A percentile compares a stretch with the other conserved stretches of the same genome.
Conservation (phyloP, 257 asterid species). For the Solanum ossicruentum region DNA sequence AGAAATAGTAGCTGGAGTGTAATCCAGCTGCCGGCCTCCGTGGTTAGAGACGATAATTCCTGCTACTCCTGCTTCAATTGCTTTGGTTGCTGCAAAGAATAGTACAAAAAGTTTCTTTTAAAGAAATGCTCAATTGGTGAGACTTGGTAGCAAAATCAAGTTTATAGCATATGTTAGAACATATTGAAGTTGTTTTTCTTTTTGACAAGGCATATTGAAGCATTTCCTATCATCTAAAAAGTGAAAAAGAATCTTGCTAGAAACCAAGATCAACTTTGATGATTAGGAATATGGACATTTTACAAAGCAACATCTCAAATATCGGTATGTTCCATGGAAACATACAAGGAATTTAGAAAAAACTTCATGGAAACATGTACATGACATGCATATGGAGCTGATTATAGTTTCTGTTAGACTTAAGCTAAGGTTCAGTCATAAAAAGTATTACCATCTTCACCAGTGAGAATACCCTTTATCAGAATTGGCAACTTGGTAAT, state of each 20-base stretch:
- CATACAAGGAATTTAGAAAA: background rate
- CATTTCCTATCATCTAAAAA: background rate
- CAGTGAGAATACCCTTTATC: conserved; percentile 46
- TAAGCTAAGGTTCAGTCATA: background rate
- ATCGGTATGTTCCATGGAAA: background rate
- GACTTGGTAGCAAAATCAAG: background rate
- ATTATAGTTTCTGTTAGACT: background rate
- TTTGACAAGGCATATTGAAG: background rate
- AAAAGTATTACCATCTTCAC: background rate
- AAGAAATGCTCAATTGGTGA: background rate
- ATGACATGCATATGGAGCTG: background rate
- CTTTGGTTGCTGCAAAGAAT: conserved; percentile 31
- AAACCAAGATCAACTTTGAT: background rate
- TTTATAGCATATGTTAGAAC: background rate
- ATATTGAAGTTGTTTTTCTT: no score
- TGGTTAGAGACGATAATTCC: conserved; percentile 57
- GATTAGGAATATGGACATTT: background rate
- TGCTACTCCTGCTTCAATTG: conserved; percentile 49
- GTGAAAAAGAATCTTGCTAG: background rate
- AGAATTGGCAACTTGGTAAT: conserved; percentile 49
- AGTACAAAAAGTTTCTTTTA: background rate
- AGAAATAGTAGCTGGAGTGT: conserved; percentile 43
- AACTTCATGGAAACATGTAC: background rate
- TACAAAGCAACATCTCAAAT: background rate
- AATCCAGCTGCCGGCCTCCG: conserved; percentile 58